These are phyloP conservation scores for Populus euphratica DNA, from an alignment of 345 rosid genomes.

Conservation along the genomic window DNA sequence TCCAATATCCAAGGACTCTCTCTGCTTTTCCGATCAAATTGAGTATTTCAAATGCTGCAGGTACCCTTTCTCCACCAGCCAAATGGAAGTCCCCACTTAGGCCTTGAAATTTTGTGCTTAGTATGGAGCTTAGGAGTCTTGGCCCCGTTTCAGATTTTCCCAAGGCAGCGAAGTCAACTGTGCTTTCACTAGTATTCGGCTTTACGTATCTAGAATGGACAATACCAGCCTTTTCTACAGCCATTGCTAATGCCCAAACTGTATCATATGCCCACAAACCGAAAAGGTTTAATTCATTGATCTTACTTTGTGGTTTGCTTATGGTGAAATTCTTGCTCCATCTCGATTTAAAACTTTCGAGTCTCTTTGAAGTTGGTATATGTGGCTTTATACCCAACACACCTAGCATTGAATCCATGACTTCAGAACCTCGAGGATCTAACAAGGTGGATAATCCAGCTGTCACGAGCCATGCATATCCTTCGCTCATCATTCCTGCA, in stretches of 20 bases:
- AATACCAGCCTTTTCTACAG: slow-evolving; percentile 20
- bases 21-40: slow-evolving; percentile 29
- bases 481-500: slow-evolving; percentile 20
- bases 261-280: slow-evolving; percentile 43
- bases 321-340: slow-evolving; percentile 14
- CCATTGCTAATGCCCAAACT: slow-evolving; percentile 38
- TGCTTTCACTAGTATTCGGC: not conserved
- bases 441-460: slow-evolving; percentile 17
- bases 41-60: slow-evolving; percentile 31
- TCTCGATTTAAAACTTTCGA: slow-evolving; percentile 18
- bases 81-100: slow-evolving; percentile 13
- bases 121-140: not conserved
- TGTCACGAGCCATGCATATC: slow-evolving; percentile 26
- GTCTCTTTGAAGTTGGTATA: slow-evolving; percentile 15
- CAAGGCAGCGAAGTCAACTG: slow-evolving; percentile 10
- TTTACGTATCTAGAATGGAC: not conserved
- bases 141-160: slow-evolving; percentile 16
- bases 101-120: slow-evolving; percentile 10
- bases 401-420: slow-evolving; percentile 22
- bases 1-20: slow-evolving; percentile 35
- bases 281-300: slow-evolving; percentile 1
- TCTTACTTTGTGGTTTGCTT: not conserved
- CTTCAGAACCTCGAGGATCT: not conserved
- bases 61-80: slow-evolving; percentile 11
- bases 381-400: slow-evolving; percentile 28